Base-by-base conservation (phyloP, 768 basidiomycete species). In the Mycena leptocephala region DNA sequence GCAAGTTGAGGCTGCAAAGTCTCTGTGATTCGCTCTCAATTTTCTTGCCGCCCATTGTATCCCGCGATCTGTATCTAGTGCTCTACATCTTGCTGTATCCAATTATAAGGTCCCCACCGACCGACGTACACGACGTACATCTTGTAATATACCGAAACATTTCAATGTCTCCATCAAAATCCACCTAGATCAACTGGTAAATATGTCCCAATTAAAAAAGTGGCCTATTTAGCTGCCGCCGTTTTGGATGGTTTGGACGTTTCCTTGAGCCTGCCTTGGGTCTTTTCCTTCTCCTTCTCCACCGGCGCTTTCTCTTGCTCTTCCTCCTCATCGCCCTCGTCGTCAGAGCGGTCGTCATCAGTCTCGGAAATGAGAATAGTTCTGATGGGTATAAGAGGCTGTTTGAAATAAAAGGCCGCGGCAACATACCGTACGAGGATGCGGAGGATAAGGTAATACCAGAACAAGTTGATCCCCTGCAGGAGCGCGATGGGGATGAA, bases 381-480 rank as follows among this genome's bases (percentile, higher is more conserved):
- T 24, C 92, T 93, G 74, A n/a, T 39, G 16, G 16, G 22, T 33
- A 53, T 33, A 26, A 39, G 39, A 65, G 11, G 6, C 11, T 13
- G 10, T 32, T 16, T 41, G 41, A 1, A 30, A 66, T 5, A 14
- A 28, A 53, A 5, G n/a, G 30, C 32, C 70, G 20, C 33, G 20
- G n/a, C 35, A 10, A 66, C 55, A 86, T 76, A 96, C 96, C 95
- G 90, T 62, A 89, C 84, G 20, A 94, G 87, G 65, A 98, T 94
- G 68, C 96, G 92, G 82, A 90, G 84, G 83, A 99, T 97, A 32
- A 97, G 88, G 85, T 88, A 92, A 83, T 95, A 98, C 97, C 97
- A 99, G 88, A 98, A 98, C 30, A 98, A 74, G 82, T 99, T 99
- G 79, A 99, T 88, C 48, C 91, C 79, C 82, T 97, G 96, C 20